Conservation (phyloP, 73 alveolate species). For the Effrenium voratum region DNA sequence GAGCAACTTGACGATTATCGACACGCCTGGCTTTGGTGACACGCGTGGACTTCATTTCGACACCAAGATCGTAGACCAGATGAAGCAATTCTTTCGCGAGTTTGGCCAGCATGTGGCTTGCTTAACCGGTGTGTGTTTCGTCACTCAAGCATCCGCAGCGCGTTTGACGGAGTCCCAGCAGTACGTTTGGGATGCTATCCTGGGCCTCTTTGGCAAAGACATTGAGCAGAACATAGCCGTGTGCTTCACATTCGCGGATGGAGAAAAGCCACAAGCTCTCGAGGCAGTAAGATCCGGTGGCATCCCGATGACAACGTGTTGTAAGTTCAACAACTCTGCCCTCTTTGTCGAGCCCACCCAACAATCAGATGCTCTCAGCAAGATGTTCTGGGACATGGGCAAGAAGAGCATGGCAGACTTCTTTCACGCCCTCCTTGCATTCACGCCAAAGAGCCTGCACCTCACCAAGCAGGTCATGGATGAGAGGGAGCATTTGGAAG, state of each 20-base stretch:
- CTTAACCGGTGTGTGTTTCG: conserved; percentile 60
- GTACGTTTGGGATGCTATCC: conserved; percentile 73
- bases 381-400: conserved; percentile 87
- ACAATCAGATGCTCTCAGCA: conserved; percentile 50
- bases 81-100: conserved; percentile 54
- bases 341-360: conserved; percentile 56
- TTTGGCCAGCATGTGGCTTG: background rate
- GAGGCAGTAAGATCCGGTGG: conserved; percentile 26
- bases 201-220: conserved; percentile 83
- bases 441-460: conserved; percentile 52
- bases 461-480: conserved; percentile 53
- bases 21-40: conserved; percentile 91
- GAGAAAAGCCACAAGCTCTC: conserved; percentile 66
- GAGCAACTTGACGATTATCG: conserved; percentile 53
- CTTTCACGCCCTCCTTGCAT: background rate
- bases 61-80: conserved; percentile 64
- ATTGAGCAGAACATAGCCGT: conserved; percentile 51
- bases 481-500: conserved; percentile 65
- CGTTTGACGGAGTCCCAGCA: conserved; percentile 85
- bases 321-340: conserved; percentile 83
- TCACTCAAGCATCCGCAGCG: conserved; percentile 34
- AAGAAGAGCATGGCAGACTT: conserved; percentile 49
- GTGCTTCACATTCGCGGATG: conserved; percentile 83
- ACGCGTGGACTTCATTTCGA: conserved; percentile 67
- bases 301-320: conserved; percentile 35